Conservation (phyloP, 768 basidiomycete genomes). For the Infundibulicybe gibba region DNA sequence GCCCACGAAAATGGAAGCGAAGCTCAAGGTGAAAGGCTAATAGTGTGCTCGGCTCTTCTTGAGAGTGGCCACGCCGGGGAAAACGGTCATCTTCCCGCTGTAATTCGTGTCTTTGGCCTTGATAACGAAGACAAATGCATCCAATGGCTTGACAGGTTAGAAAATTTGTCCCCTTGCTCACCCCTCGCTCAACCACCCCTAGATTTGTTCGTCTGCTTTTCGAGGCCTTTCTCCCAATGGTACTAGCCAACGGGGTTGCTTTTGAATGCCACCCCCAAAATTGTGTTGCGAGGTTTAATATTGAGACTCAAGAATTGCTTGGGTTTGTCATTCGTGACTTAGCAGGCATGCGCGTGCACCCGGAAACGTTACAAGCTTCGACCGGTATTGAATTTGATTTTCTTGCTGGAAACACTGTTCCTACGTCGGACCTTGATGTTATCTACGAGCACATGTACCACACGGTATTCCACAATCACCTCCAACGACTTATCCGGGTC, state of each 20-base stretch:
- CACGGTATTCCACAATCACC: conserved; percentile 54
- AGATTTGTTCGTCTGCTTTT: conserved; percentile 50
- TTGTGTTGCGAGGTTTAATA: conserved; percentile 50
- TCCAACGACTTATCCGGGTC: conserved; percentile 56
- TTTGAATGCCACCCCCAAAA: conserved; percentile 63
- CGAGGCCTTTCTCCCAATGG: conserved; percentile 51
- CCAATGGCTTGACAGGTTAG: conserved; percentile 48
- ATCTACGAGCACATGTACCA: conserved; percentile 58
- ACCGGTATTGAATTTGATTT: conserved; percentile 49
- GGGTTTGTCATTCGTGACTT: conserved; percentile 57
- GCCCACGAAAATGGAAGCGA: conserved; percentile 46
- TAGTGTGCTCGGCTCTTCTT: conserved; percentile 55
- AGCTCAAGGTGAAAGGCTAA: conserved; percentile 43
- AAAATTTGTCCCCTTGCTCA: conserved; percentile 1
- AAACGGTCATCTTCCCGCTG: conserved; percentile 40
- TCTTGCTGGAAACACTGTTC: conserved; percentile 43
- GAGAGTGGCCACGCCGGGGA: conserved; percentile 49
- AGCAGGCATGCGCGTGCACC: conserved; percentile 54
- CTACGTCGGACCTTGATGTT: conserved; percentile 46
- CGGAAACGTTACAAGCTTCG: conserved; percentile 41
- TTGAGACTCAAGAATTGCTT: conserved; percentile 41
- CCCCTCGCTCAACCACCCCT: conserved; percentile 2
- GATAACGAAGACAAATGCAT: conserved; percentile 47
- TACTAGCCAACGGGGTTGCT: conserved; percentile 51
- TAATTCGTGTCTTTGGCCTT: conserved; percentile 47